phyloP scores from a whole-genome alignment of 495 filamentous ascomycete genomes.

The Trichocladium uniseriatum region DNA sequence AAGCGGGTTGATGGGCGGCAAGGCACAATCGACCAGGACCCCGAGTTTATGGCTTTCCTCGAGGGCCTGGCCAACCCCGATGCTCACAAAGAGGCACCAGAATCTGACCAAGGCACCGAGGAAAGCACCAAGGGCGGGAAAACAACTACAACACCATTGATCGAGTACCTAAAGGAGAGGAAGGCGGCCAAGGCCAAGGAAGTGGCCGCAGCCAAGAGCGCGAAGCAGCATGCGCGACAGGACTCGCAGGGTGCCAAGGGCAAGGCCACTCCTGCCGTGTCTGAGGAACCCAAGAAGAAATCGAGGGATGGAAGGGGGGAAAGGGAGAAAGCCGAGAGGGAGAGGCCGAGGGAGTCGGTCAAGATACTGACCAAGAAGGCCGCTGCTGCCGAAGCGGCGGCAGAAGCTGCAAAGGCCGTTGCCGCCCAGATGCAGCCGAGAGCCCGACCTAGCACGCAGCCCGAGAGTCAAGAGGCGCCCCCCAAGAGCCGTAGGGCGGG shows the following conservation, averaged over 20 bases:
- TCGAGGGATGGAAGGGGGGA: constrained; percentile 37
- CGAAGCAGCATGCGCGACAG: constrained; percentile 41
- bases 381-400: constrained; percentile 40
- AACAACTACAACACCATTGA: constrained; percentile 72
- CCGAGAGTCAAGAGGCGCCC: constrained; percentile 21
- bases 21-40: constrained; percentile 91
- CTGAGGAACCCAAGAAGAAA: constrained; percentile 46
- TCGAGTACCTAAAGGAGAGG: constrained; percentile 84
- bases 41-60: constrained; percentile 88
- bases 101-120: constrained; percentile 41
- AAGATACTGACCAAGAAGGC: constrained; percentile 67
- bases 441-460: constrained; percentile 13
- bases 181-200: constrained; percentile 84
- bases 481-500: constrained; percentile 52
- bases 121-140: constrained; percentile 50
- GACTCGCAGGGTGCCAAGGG: constrained; percentile 33
- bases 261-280: constrained; percentile 43
- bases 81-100: constrained; percentile 31
- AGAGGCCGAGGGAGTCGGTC: constrained; percentile 60
- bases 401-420: constrained; percentile 36
- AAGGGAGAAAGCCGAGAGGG: constrained; percentile 44
- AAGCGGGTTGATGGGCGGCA: constrained; percentile 73
- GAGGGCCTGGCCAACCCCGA: constrained; percentile 76
- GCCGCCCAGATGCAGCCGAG: constrained; percentile 25
- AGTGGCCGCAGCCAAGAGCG: constrained; percentile 36